These are phyloP conservation scores for Flammula alnicola DNA, from an alignment of 1,284 basidiomycete species.

Conservation along the genomic window DNA sequence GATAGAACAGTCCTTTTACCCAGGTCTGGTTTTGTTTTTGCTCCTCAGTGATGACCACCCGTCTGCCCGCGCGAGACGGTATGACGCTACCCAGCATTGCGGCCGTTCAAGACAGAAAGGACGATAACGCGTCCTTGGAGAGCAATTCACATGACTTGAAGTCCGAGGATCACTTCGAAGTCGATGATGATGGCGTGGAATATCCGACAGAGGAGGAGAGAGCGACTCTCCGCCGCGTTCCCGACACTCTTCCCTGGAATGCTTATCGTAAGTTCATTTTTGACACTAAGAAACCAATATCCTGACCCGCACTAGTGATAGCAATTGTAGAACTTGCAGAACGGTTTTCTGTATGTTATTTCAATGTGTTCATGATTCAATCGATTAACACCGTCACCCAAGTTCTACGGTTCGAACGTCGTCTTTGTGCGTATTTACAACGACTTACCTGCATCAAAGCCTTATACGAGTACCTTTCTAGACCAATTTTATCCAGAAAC, in stretches of 20 bases:
- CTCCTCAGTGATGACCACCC: too few relatives aligned
- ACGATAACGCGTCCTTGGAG: too few relatives aligned
- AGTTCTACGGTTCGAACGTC: constrained; percentile 59
- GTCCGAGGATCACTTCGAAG: too few relatives aligned
- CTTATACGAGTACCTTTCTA: constrained; percentile 33
- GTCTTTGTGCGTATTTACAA: constrained; percentile 56
- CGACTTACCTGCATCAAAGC: neutral
- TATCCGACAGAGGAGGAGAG: constrained; percentile 72
- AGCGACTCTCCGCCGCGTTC: constrained; percentile 57
- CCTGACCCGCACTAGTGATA: constrained; percentile 49
- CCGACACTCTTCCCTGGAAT: constrained; percentile 64
- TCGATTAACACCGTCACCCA: neutral
- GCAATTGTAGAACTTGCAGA: constrained; percentile 72
- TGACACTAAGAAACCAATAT: constrained; percentile 19
- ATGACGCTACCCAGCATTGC: too few relatives aligned
- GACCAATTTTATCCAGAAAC: constrained; percentile 76
- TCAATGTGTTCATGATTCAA: neutral
- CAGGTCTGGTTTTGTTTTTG: too few relatives aligned
- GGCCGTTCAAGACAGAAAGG: too few relatives aligned
- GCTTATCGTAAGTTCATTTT: constrained; percentile 55
- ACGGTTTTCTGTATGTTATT: constrained; percentile 61
- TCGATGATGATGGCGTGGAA: too few relatives aligned
- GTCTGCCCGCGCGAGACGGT: too few relatives aligned
- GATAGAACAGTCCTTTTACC: too few relatives aligned
- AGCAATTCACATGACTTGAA: too few relatives aligned